phyloP scores from a whole-genome alignment of 108 stramenopile species.

The Stephanodiscus triporus region DNA sequence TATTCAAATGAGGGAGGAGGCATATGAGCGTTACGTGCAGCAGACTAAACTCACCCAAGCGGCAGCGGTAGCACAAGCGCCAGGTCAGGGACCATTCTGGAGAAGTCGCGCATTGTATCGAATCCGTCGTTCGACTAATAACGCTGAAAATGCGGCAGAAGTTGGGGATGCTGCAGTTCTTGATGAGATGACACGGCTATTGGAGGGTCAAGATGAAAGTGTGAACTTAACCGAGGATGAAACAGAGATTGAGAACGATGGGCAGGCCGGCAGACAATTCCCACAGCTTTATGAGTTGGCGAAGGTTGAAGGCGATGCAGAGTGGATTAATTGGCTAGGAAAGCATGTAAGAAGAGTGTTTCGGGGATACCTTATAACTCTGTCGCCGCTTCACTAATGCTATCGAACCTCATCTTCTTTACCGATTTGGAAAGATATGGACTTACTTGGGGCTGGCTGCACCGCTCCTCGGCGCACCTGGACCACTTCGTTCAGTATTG shows the following conservation, averaged over 20 bases:
- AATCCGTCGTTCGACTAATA: slow-evolving; percentile 31
- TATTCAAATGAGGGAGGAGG: slow-evolving; percentile 75
- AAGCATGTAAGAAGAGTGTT: slow-evolving; percentile 47
- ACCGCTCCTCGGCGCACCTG: slow-evolving; percentile 81
- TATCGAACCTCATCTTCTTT: too few species aligned
- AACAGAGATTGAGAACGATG: slow-evolving; percentile 22
- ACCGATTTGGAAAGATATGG: slow-evolving; percentile 27
- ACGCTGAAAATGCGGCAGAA: slow-evolving; percentile 20
- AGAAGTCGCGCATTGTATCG: slow-evolving; percentile 36
- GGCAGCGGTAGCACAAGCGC: slow-evolving; percentile 18
- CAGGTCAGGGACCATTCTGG: slow-evolving; percentile 16
- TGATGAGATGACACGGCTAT: not conserved
- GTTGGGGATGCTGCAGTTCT: not conserved
- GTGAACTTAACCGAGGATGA: not conserved
- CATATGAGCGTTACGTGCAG: slow-evolving; percentile 56
- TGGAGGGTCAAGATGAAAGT: not conserved
- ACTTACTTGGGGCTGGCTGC: slow-evolving; percentile 83
- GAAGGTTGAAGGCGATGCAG: slow-evolving; percentile 72
- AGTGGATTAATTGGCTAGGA: slow-evolving; percentile 81
- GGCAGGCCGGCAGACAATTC: slow-evolving; percentile 30
- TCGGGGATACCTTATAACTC: too few species aligned
- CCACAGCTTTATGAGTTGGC: slow-evolving; percentile 72
- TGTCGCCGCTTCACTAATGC: too few species aligned
- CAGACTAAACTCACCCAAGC: slow-evolving; percentile 40
- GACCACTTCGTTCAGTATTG: slow-evolving; percentile 83